Base-by-base conservation (phyloP, 1,284 basidiomycete genomes). In the Phlebopus sp. region DNA sequence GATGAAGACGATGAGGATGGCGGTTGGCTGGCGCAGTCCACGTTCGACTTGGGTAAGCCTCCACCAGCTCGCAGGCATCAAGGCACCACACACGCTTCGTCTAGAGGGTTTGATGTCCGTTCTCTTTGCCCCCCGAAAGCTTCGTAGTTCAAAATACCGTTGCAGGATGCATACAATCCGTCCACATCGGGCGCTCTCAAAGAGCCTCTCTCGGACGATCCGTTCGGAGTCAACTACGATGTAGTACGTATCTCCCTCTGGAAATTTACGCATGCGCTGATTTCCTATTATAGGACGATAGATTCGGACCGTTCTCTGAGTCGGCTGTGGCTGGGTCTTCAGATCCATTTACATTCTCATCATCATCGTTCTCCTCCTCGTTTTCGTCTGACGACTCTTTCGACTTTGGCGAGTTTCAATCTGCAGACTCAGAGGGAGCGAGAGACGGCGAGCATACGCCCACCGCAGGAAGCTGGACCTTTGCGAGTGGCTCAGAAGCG, bases 371-470 rank as follows among this genome's bases (percentile, higher is more conserved):
- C 4, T 75, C 79, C 47, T 74, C 79, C 0, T 78, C 82, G 21
- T 82, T 78, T 50, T 74, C 72, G 40, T 80, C 81, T 17, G 79
- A 84, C 23, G 72, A 77, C 2, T 78, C 80, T 2, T 84, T 86
- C 55, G 87, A 89, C 55, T 90, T 91, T 63, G 85, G 85, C 9
- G 89, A 90, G 51, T 91, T 91, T 59, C 86, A 87, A 55, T 74
- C 71, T 46, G 77, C 73, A 0, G 70, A 59, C 29, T 48, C 55
- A 0, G 60, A 61, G 8, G 56, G 49, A 5, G 48, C 38, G 45
- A 67, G 47, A 37, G 76, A 78, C 29, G 82, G 82, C 5, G 76
- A 78, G 40, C 66, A 77, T 37, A 84, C 83, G 42, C 81, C 84
- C 0, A 85, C 80, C 1, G 76, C 76, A 9, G 82, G 79, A 27